Conservation (phyloP, 129 eudicot genomes). For the Smallanthus sonchifolius region DNA sequence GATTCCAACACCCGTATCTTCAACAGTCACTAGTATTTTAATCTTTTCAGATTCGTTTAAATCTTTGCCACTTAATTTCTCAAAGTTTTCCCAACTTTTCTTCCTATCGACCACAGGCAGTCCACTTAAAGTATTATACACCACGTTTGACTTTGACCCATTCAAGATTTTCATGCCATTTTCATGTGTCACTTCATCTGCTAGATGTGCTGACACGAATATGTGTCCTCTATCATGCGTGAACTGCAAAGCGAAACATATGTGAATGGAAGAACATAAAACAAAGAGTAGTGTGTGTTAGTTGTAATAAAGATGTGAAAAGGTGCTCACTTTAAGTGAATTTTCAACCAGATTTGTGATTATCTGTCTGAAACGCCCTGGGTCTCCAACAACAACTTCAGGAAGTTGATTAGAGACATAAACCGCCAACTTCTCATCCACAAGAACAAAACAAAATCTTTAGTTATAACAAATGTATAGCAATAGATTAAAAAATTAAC, state of each 20-base stretch:
- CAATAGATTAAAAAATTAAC: background rate
- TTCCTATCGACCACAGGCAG: constrained; percentile 63
- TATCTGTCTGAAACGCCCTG: constrained; percentile 80
- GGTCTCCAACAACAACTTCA: constrained; percentile 82
- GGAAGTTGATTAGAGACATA: constrained; percentile 88
- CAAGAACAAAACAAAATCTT: background rate
- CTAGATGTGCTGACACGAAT: constrained; percentile 78
- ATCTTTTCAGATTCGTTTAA: constrained; percentile 32
- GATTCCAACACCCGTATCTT: constrained; percentile 96
- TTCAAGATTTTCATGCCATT: constrained; percentile 22
- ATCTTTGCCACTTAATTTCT: constrained; percentile 30
- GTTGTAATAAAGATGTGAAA: constrained; percentile 16
- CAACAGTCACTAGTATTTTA: constrained; percentile 67
- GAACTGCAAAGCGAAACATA: constrained; percentile 47
- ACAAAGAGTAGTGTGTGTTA: background rate
- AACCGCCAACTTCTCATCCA: constrained; percentile 62
- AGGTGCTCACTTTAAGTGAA: constrained; percentile 68
- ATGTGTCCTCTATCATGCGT: constrained; percentile 76
- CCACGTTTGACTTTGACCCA: constrained; percentile 11
- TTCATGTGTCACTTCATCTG: constrained; percentile 48
- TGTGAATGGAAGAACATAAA: background rate
- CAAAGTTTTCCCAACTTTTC: constrained; percentile 63
- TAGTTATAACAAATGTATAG: constrained; percentile 4
- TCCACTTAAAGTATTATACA: constrained; percentile 60
- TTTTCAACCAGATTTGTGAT: constrained; percentile 88